Percentiles rank a stretch among this genome's conserved stretches.
Conservation (phyloP, 176 grass and related monocot species). For the Ensete glaucum region DNA sequence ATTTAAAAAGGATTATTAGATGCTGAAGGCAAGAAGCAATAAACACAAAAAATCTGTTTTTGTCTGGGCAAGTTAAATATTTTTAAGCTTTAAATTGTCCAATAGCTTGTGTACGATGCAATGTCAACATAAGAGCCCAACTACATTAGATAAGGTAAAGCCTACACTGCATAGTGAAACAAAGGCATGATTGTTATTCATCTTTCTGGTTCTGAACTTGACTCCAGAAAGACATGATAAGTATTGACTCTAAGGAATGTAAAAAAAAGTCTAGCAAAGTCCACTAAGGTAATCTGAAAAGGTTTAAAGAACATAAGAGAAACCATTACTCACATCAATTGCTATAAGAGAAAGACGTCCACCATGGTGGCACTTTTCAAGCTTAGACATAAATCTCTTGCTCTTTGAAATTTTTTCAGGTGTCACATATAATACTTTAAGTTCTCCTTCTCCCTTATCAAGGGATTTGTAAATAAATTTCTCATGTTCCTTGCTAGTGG, state of each 20-base stretch:
- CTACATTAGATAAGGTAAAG: no score
- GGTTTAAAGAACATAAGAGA: not conserved
- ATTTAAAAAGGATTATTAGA: not conserved
- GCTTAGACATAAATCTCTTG: slow-evolving; percentile 97
- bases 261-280: not conserved
- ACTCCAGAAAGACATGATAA: no score
- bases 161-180: no score
- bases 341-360: slow-evolving; percentile 81
- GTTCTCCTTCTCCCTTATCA: slow-evolving; percentile 71
- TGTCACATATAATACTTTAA: slow-evolving; percentile 94
- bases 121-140: no score
- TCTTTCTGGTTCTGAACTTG: no score
- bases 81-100: no score
- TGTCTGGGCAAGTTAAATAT: no score
- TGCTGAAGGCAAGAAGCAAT: not conserved
- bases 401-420: slow-evolving; percentile 96
- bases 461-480: slow-evolving; percentile 78
- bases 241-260: no score
- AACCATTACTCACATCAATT: slow-evolving; percentile 74
- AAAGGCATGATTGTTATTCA: no score
- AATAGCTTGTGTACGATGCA: no score
- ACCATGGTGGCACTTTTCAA: slow-evolving; percentile 89
- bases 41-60: not conserved
- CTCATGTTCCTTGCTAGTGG: slow-evolving; percentile 69
- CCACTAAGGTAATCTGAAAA: not conserved